phyloP scores from a whole-genome alignment of 2,329 filamentous ascomycete species.

The Penicillium italicum region DNA sequence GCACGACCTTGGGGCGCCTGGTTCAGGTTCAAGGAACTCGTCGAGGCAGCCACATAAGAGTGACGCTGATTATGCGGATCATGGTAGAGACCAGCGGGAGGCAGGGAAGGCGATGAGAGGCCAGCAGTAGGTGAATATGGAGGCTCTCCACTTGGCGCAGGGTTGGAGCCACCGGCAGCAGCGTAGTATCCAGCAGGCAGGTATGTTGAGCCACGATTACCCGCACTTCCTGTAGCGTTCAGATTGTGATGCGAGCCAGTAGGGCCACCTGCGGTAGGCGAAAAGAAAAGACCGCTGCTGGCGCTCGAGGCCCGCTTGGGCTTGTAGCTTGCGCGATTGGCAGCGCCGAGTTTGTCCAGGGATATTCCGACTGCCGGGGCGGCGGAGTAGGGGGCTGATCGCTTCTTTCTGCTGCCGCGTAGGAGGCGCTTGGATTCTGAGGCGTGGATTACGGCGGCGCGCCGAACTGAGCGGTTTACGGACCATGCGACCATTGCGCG shows the following conservation, averaged over 20 bases:
- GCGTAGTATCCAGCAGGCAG: slow-evolving; percentile 91
- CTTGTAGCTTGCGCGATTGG: slow-evolving; percentile 39
- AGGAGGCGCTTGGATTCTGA: slow-evolving; percentile 68
- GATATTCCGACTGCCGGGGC: slow-evolving; percentile 47
- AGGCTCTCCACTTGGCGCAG: slow-evolving; percentile 37
- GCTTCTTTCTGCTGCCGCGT: slow-evolving; percentile 42
- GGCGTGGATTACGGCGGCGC: slow-evolving; percentile 73
- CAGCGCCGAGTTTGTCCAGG: slow-evolving; percentile 49
- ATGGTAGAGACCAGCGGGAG: slow-evolving; percentile 43
- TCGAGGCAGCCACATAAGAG: slow-evolving; percentile 34
- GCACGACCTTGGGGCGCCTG: slow-evolving; percentile 66
- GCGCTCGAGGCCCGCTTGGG: slow-evolving; percentile 44
- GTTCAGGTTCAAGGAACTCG: slow-evolving; percentile 64
- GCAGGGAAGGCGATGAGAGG: slow-evolving; percentile 53
- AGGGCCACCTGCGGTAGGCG: slow-evolving; percentile 68
- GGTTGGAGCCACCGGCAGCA: slow-evolving; percentile 59
- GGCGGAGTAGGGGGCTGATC: slow-evolving; percentile 26
- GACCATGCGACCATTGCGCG: slow-evolving; percentile 83
- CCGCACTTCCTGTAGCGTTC: slow-evolving; percentile 13
- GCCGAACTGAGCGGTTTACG: slow-evolving; percentile 84
- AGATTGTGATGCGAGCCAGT: slow-evolving; percentile 51
- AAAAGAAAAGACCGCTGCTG: slow-evolving; percentile 85
- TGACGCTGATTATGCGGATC: slow-evolving; percentile 25
- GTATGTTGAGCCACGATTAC: slow-evolving; percentile 69
- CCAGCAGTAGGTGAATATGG: slow-evolving; percentile 54